Evolutionary conservation across 805 yeast species (phyloP).

Genomic region (Scheffersomyces amazonensis): DNA sequence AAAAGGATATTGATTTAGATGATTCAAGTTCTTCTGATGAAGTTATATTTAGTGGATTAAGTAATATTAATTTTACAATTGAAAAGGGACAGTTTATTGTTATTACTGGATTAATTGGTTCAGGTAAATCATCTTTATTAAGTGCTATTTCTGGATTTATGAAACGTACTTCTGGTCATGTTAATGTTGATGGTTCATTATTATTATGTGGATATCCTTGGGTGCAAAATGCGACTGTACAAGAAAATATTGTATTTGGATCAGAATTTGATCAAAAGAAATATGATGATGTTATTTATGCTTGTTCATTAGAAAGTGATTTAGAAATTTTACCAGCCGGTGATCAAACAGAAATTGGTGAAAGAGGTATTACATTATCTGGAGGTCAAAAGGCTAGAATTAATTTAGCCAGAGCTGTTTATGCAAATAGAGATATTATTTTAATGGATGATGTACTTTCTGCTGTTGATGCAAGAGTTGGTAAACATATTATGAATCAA

Average conservation of each 20-base stretch:
- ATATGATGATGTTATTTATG: constrained; percentile 24
- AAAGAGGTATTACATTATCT: constrained; percentile 34
- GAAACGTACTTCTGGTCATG: constrained; percentile 27
- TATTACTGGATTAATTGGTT: constrained; percentile 35
- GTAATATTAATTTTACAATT: constrained; percentile 20
- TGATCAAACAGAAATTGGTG: constrained; percentile 36
- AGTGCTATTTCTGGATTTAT: constrained; percentile 37
- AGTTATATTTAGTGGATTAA: constrained; percentile 24
- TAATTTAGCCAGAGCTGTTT: constrained; percentile 35
- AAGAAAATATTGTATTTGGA: constrained; percentile 32
- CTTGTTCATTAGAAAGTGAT: constrained; percentile 30
- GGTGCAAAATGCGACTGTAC: constrained; percentile 34
- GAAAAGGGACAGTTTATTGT: constrained; percentile 34
- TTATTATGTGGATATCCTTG: constrained; percentile 34
- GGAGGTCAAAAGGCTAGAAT: constrained; percentile 39
- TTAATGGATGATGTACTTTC: constrained; percentile 34
- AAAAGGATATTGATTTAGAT: constrained; percentile 6
- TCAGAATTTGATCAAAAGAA: constrained; percentile 15
- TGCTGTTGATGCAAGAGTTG: constrained; percentile 39
- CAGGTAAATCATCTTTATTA: constrained; percentile 36
- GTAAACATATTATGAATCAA: constrained; percentile 31
- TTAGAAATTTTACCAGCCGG: constrained; percentile 31
- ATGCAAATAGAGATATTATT: constrained; percentile 26
- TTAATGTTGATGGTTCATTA: constrained; percentile 26
- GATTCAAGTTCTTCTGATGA: constrained; percentile 12